phyloP scores from a whole-genome alignment of 2,329 filamentous ascomycete species.

The Mariannaea elegans region DNA sequence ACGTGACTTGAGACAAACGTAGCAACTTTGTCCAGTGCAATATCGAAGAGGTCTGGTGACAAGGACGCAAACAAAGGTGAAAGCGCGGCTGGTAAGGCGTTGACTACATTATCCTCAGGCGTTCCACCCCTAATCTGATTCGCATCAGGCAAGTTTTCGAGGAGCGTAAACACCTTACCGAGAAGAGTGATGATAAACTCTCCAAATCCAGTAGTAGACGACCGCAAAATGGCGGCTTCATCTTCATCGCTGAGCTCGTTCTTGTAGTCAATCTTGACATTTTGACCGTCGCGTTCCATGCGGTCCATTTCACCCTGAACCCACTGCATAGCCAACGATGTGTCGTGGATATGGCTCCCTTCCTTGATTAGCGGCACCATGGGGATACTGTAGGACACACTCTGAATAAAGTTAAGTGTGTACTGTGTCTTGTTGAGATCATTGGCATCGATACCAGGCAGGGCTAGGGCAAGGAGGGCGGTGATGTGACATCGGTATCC shows the following conservation, averaged over 20 bases:
- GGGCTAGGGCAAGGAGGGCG: slow-evolving; percentile 86
- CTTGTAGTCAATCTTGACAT: slow-evolving; percentile 86
- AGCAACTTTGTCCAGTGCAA: slow-evolving; percentile 90
- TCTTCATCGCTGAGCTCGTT: slow-evolving; percentile 84
- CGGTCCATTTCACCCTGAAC: slow-evolving; percentile 93
- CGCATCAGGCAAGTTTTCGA: slow-evolving; percentile 94
- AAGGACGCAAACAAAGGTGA: slow-evolving; percentile 90
- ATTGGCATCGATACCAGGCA: slow-evolving; percentile 97
- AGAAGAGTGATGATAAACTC: slow-evolving; percentile 93
- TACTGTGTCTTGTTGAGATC: slow-evolving; percentile 96
- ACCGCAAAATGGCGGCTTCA: slow-evolving; percentile 87
- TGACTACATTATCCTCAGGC: slow-evolving; percentile 96
- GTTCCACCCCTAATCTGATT: slow-evolving; percentile 88
- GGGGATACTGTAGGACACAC: slow-evolving; percentile 94
- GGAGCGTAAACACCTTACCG: slow-evolving; percentile 91
- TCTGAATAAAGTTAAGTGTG: slow-evolving; percentile 93
- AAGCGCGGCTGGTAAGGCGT: slow-evolving; percentile 90
- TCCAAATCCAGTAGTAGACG: slow-evolving; percentile 91
- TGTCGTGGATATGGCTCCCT: slow-evolving; percentile 73
- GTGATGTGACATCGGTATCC: slow-evolving; percentile 98
- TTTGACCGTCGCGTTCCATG: slow-evolving; percentile 87
- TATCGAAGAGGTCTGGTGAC: slow-evolving; percentile 92
- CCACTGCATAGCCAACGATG: slow-evolving; percentile 87
- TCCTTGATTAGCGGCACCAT: slow-evolving; percentile 76
- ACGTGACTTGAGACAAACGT: slow-evolving; percentile 93